phyloP scores from a whole-genome alignment of 257 asterid species.

The Henckelia pumila region DNA sequence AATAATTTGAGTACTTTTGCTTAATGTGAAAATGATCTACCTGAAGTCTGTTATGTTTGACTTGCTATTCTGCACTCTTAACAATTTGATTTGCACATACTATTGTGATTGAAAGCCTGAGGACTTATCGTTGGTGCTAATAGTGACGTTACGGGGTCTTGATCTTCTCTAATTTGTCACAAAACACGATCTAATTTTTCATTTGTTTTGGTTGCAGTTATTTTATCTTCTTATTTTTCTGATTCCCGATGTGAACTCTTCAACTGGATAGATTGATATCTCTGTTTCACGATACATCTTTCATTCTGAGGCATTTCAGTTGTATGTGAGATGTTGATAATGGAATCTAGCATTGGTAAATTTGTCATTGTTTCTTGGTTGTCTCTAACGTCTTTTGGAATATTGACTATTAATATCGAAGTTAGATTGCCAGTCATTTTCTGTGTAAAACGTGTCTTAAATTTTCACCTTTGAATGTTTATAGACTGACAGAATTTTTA shows the following conservation, averaged over 20 bases:
- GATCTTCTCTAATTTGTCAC: neutral
- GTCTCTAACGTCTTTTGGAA: neutral
- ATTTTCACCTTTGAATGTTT: neutral
- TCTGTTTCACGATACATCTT: neutral
- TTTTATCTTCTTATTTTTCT: neutral
- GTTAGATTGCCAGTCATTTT: neutral
- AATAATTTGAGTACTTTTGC: slow-evolving; percentile 14
- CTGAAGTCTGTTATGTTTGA: neutral
- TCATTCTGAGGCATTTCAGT: neutral
- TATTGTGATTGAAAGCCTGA: slow-evolving; percentile 14
- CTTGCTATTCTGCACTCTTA: slow-evolving; percentile 11
- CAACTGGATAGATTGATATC: neutral
- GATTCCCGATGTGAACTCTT: neutral
- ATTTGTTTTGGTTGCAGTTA: neutral
- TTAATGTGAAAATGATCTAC: neutral
- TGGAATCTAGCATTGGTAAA: neutral
- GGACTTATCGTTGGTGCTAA: slow-evolving; percentile 1
- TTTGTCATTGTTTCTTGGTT: neutral
- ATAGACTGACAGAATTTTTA: neutral
- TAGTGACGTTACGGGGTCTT: slow-evolving; percentile 1
- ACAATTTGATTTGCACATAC: slow-evolving; percentile 8
- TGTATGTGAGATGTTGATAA: neutral
- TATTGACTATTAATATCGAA: neutral
- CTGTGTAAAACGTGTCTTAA: neutral
- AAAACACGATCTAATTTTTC: slow-evolving; percentile 3